Evolutionary conservation across 106 monocot genomes (phyloP), one percentile per base, ranked within the genome.

Genomic region (Agapanthus africanus): DNA sequence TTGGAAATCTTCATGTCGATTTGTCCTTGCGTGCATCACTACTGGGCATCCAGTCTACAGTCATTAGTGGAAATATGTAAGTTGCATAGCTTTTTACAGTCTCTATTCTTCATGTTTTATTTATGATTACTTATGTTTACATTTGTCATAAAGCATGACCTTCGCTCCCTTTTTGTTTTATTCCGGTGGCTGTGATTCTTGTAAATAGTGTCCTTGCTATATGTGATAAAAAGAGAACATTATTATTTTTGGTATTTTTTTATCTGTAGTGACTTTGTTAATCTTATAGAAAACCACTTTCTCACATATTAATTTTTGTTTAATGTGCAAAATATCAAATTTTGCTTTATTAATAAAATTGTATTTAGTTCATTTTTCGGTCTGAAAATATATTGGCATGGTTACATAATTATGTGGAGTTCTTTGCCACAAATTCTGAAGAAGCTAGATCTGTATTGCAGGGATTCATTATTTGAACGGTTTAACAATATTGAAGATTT

Each of bases 1-100:
- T 72, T 59, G 91, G 86, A 62, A 67, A 67, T 46, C 32, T 83
- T 28, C 92, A 90, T 79, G 88, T 90, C 50, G 92, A 99, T 74
- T 78, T 99, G 67, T 89, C 97, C 38, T 73, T 99, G 44, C 82
- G 87, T 62, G 34, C 80, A 64, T 88, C 86, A 10, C 11, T 26
- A n/a, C 14, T 62, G 28, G 49, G 61, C 15, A 13, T 39, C 10
- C 14, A 37, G 19, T 46, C 73, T 34, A 37, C 36, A 33, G 50
- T 18, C 32, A 6, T 50, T 2, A 19, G 38, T 68, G 63, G 38
- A 51, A 40, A 51, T 10, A 50, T 65, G 93, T 89, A 82, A 93
- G 89, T 83, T 60, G 25, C 51, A 40, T 14, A 39, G 23, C 59
- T 67, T 38, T 57, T 34, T 41, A 10, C n/a, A n/a, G n/a, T n/a